Percentiles rank a stretch among this genome's conserved stretches.
Evolutionary conservation across 2,329 filamentous ascomycete species (phyloP).

Genomic region (Zymoseptoria ardabiliae): DNA sequence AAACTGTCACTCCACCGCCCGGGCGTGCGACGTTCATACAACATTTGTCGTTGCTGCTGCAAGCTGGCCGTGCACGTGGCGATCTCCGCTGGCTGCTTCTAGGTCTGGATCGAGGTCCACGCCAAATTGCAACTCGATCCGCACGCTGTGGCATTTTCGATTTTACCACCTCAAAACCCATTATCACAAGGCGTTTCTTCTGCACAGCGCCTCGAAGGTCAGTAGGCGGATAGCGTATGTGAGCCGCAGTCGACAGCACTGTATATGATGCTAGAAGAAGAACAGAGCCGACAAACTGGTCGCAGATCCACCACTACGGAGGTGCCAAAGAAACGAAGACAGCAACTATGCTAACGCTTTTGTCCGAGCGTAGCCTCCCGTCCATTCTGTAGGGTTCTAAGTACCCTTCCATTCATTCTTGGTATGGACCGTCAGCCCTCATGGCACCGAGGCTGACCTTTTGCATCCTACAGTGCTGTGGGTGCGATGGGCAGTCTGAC

Average conservation of each 20-base stretch:
- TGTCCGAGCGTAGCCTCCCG: not conserved
- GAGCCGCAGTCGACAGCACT: not conserved
- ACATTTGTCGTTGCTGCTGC: not conserved
- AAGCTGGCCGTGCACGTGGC: not conserved
- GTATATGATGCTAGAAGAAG: not conserved
- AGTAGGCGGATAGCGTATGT: not conserved
- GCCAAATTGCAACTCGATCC: not conserved
- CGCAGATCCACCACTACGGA: not conserved
- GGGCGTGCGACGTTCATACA: not conserved
- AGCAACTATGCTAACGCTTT: not conserved
- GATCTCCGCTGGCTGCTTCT: not conserved
- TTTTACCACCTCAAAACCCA: no score
- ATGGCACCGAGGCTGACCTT: no score
- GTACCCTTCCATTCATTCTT: no score
- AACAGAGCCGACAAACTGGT: not conserved
- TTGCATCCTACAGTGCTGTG: no score
- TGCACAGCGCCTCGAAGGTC: not conserved
- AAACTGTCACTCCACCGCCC: not conserved
- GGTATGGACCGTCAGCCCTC: no score
- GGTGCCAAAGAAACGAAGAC: not conserved
- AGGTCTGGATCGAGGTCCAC: not conserved
- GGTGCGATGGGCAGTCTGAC: not conserved
- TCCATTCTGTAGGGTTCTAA: not conserved
- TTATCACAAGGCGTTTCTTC: no score
- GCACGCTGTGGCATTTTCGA: no score